Base-by-base conservation (phyloP, 2,329 filamentous ascomycete species). In the Phoma sp. region DNA sequence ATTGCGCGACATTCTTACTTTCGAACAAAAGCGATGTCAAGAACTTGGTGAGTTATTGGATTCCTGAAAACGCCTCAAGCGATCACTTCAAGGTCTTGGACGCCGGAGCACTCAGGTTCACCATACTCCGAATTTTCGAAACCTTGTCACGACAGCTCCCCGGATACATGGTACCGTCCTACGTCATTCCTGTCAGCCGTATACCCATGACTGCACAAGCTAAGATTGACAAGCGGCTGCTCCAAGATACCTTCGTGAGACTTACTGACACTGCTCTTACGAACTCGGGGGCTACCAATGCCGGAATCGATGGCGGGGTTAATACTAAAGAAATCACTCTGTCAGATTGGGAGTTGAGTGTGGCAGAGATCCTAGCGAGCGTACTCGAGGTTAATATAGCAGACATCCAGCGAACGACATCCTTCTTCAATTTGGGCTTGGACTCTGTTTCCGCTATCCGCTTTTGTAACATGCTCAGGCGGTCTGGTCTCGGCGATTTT, bases 371-470 rank as follows among this genome's bases (percentile, higher is more conserved):
- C 1, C 74, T 96, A 6, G 77, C 84, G 0, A 63, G 79, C 5
- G 76, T 82, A 0, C 78, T 88, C 1, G 69, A 76, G 0, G 68
- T 85, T 0, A 67, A 82, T 0, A 52, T 68, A 3, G 63, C 71
- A 1, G 74, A 79, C 0, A 79, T 96, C 33, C 77, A 75, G 9
- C 83, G 84, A 29, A 87, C 87, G 76, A 88, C 86, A 0, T 91
- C 92, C 0, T 89, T 96, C 57, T 87, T 89, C 51, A 85, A 83
- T n/a, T 74, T 96, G 2, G 93, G 93, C 0, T 73, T 97, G 6
- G 92, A 96, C 70, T 96, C 92, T 0, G 85, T 96, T 24, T 89
- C 88, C 7, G 91, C 90, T 0, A 96, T 96, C 59, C 77, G 83
- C 0, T 75, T 96, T 8, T 84, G 89, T 0, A 85, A 81, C 49